phyloP scores from a whole-genome alignment of 1,139 yeast species.

The Kazachstania sp. region DNA sequence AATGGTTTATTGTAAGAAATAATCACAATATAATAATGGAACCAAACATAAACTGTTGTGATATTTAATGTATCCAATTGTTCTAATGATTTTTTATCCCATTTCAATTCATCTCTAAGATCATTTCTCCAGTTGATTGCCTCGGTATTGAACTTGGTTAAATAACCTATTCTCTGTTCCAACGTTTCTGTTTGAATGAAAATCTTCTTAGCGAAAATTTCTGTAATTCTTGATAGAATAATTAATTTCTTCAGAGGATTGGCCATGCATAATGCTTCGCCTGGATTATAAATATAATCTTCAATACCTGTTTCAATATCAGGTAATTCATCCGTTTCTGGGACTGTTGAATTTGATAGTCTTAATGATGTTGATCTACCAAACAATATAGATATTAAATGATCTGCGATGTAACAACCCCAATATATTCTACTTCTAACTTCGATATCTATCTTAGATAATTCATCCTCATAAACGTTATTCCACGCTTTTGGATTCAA shows the following conservation, averaged over 20 bases:
- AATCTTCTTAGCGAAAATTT: constrained; percentile 35
- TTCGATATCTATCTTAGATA: constrained; percentile 36
- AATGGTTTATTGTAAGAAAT: constrained; percentile 53
- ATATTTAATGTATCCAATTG: constrained; percentile 40
- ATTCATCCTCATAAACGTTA: constrained; percentile 25
- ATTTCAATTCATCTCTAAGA: constrained; percentile 39
- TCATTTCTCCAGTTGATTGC: constrained; percentile 41
- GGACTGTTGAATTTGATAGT: constrained; percentile 47
- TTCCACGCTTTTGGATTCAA: constrained; percentile 49
- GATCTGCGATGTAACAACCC: constrained; percentile 58
- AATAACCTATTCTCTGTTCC: constrained; percentile 19
- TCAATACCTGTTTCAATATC: constrained; percentile 46
- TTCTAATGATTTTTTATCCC: constrained; percentile 37
- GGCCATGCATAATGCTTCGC: constrained; percentile 30
- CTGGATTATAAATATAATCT: constrained; percentile 28
- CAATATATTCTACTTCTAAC: constrained; percentile 53
- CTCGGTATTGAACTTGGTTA: constrained; percentile 39
- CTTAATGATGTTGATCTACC: constrained; percentile 50
- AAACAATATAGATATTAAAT: constrained; percentile 44
- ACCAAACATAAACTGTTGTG: constrained; percentile 43
- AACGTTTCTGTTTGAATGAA: constrained; percentile 20
- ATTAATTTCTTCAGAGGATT: constrained; percentile 43
- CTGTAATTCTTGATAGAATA: constrained; percentile 46
- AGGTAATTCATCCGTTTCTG: constrained; percentile 51
- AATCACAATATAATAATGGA: constrained; percentile 48